These are phyloP conservation scores for Spergularia azorica DNA, from an alignment of 179 eudicot genomes.

Conservation along the genomic window DNA sequence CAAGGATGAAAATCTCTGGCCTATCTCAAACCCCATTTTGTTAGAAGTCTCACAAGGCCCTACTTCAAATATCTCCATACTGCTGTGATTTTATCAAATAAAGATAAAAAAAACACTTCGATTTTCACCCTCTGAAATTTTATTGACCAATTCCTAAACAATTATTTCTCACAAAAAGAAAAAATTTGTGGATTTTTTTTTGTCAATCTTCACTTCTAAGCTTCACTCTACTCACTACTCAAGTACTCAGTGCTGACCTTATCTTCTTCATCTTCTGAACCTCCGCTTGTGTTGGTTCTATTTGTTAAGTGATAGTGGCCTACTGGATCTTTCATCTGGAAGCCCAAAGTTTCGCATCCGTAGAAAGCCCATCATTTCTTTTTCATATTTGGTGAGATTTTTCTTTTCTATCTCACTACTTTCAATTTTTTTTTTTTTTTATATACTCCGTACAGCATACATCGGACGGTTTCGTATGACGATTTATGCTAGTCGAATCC, in stretches of 20 bases:
- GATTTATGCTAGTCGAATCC: no score
- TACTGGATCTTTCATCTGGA: no score
- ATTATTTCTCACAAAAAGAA: neutral
- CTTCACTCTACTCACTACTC: neutral
- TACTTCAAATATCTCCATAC: constrained; percentile 55
- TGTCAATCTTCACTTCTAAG: neutral
- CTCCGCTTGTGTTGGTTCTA: neutral
- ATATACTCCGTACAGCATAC: no score
- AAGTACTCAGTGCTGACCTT: neutral
- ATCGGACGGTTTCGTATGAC: no score
- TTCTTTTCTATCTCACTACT: no score
- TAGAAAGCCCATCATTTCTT: no score
- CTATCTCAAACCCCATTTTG: constrained; percentile 69
- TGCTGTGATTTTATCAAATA: neutral
- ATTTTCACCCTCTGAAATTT: neutral
- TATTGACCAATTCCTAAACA: no score
- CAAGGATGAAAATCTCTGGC: constrained; percentile 59
- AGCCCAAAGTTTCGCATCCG: no score
- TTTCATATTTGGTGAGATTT: no score
- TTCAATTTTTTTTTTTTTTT: no score
- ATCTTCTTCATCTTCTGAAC: constrained; percentile 1
- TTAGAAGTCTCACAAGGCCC: constrained; percentile 63
- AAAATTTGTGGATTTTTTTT: neutral
- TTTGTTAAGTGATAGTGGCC: neutral
- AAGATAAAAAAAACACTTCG: neutral